Evolutionary conservation across 164 flowering plant genomes (phyloP).

Genomic region (Annona squamosa): DNA sequence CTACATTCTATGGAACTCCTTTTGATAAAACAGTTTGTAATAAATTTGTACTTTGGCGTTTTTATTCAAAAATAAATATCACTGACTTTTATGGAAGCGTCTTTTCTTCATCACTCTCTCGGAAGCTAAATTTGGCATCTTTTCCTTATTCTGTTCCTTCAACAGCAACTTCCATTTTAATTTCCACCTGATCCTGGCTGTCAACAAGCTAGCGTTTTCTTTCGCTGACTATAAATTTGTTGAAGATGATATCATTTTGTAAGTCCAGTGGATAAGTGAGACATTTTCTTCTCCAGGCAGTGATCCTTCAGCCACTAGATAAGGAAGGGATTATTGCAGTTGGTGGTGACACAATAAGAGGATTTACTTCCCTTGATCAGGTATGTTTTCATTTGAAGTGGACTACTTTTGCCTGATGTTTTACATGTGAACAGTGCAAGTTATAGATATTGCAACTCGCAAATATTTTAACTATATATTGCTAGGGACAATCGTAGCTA

Average conservation of each 20-base stretch:
- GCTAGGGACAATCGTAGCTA: too few species aligned
- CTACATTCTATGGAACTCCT: not conserved
- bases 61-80: too few species aligned
- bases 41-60: not conserved
- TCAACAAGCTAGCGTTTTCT: not conserved
- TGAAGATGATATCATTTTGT: not conserved
- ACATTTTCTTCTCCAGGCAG: constrained; percentile 46
- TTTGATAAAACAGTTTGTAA: too few species aligned
- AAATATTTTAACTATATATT: too few species aligned
- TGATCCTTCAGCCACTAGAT: constrained; percentile 90
- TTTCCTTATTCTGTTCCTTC: too few species aligned
- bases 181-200: not conserved
- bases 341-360: constrained; percentile 89
- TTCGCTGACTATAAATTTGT: not conserved
- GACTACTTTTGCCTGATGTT: too few species aligned
- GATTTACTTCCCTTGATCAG: constrained; percentile 87
- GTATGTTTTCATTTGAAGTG: constrained; percentile 21
- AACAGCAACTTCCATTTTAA: not conserved
- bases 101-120: not conserved
- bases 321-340: constrained; percentile 66
- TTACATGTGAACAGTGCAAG: too few species aligned
- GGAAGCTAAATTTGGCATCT: not conserved
- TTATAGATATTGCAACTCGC: too few species aligned
- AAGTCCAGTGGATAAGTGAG: not conserved
- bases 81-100: not conserved